Conservation (phyloP, 306 rosid genomes). For the Crotalaria pallida region DNA sequence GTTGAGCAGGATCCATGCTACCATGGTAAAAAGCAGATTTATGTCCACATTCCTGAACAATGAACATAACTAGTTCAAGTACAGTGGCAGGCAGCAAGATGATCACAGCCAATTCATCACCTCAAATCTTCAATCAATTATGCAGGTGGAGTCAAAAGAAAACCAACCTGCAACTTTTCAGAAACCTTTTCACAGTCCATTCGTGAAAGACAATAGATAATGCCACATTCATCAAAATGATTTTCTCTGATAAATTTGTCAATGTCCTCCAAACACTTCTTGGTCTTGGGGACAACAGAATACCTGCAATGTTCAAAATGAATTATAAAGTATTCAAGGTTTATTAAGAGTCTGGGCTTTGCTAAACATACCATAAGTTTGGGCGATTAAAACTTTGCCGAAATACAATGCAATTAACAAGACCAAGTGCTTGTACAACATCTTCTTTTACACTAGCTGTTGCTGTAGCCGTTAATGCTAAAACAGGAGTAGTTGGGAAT, state of each 20-base stretch:
- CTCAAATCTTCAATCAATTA: conserved; percentile 9
- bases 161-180: conserved; percentile 80
- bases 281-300: conserved; percentile 84
- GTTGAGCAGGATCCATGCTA: conserved; percentile 84
- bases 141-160: conserved; percentile 12
- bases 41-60: conserved; percentile 86
- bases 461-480: conserved; percentile 98
- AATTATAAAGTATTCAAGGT: conserved; percentile 20
- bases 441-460: conserved; percentile 99
- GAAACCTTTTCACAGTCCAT: conserved; percentile 99
- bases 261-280: conserved; percentile 85
- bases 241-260: conserved; percentile 81
- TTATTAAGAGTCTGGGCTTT: no score
- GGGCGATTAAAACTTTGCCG: conserved; percentile 99
- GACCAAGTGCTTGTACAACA: conserved; percentile 98
- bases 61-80: conserved; percentile 21
- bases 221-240: conserved; percentile 93
- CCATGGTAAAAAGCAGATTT: conserved; percentile 95
- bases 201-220: conserved; percentile 94
- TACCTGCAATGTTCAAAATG: conserved; percentile 52
- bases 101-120: neutral
- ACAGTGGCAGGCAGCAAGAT: neutral
- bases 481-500: conserved; percentile 86
- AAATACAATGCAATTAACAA: conserved; percentile 81
- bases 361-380: conserved; percentile 59